Conservation (phyloP, 225 moss, liverwort and hornwort genomes). For the Antitrichia curtipendula region DNA sequence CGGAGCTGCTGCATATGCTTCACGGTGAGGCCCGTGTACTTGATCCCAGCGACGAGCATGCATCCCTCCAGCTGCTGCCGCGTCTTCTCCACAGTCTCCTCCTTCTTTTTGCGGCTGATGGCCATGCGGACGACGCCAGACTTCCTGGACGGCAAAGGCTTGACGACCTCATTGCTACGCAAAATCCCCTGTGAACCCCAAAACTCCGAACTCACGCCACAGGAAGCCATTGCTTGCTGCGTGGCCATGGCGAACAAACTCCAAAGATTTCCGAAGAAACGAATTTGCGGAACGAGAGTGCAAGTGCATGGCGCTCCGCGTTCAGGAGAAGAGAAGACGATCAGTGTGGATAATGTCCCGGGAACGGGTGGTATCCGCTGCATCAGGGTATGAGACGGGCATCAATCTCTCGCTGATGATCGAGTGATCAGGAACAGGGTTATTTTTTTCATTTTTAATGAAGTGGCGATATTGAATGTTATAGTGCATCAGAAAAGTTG, state of each 20-base stretch:
- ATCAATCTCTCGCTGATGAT: background rate
- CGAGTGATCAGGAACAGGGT: no score
- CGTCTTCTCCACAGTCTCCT: slow-evolving; percentile 80
- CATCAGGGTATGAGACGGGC: background rate
- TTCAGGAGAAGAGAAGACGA: background rate
- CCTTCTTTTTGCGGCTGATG: slow-evolving; percentile 80
- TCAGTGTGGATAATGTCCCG: slow-evolving; percentile 17
- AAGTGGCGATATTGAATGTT: no score
- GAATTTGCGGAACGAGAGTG: background rate
- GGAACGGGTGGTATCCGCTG: background rate
- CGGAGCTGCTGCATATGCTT: slow-evolving; percentile 77
- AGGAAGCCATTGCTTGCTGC: slow-evolving; percentile 29
- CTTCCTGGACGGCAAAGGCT: background rate
- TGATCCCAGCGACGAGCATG: slow-evolving; percentile 71
- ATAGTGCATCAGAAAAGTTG: no score
- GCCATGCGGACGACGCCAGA: slow-evolving; percentile 52
- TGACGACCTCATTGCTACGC: background rate
- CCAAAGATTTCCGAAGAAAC: background rate
- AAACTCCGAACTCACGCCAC: slow-evolving; percentile 26
- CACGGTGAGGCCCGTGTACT: slow-evolving; percentile 65
- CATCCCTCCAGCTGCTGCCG: slow-evolving; percentile 81
- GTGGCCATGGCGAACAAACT: slow-evolving; percentile 9
- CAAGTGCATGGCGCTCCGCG: background rate
- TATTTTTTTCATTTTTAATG: no score
- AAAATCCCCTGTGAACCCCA: slow-evolving; percentile 25